phyloP scores from a whole-genome alignment of 2,329 filamentous ascomycete genomes.

The Raffaelea arxii region DNA sequence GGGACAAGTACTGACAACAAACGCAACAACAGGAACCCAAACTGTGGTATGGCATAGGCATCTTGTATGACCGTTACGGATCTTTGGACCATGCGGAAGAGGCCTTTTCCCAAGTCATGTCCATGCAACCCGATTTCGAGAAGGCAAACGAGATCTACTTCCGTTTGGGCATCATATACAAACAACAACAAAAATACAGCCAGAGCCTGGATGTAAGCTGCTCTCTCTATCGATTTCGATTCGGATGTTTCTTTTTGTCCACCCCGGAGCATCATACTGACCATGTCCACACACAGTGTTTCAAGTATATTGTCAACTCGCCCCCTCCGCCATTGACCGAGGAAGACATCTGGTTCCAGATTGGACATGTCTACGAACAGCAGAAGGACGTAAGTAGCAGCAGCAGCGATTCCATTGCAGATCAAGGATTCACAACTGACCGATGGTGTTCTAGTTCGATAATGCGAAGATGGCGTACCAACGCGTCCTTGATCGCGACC shows the following conservation, averaged over 20 bases:
- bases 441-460: slow-evolving; percentile 69
- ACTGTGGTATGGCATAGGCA: slow-evolving; percentile 97
- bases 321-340: slow-evolving; percentile 88
- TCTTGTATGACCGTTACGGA: slow-evolving; percentile 92
- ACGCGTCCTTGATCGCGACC: slow-evolving; percentile 86
- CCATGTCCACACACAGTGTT: slow-evolving; percentile 59
- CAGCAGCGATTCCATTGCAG: not conserved
- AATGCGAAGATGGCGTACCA: slow-evolving; percentile 86
- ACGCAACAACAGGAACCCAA: too few species aligned
- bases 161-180: slow-evolving; percentile 97
- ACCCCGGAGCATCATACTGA: slow-evolving; percentile 14
- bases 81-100: slow-evolving; percentile 96
- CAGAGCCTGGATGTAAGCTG: slow-evolving; percentile 77
- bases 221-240: not conserved
- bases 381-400: slow-evolving; percentile 79
- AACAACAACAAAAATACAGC: slow-evolving; percentile 89
- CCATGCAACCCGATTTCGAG: slow-evolving; percentile 94
- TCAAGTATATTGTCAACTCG: slow-evolving; percentile 93
- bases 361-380: slow-evolving; percentile 96
- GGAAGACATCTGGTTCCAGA: slow-evolving; percentile 99
- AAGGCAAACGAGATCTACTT: slow-evolving; percentile 99
- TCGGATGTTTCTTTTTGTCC: not conserved
- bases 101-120: slow-evolving; percentile 97
- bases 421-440: slow-evolving; percentile 9
- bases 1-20: not conserved